These are phyloP conservation scores for Cladosporium phlei DNA, from an alignment of 2,329 filamentous ascomycete species.

Conservation along the genomic window DNA sequence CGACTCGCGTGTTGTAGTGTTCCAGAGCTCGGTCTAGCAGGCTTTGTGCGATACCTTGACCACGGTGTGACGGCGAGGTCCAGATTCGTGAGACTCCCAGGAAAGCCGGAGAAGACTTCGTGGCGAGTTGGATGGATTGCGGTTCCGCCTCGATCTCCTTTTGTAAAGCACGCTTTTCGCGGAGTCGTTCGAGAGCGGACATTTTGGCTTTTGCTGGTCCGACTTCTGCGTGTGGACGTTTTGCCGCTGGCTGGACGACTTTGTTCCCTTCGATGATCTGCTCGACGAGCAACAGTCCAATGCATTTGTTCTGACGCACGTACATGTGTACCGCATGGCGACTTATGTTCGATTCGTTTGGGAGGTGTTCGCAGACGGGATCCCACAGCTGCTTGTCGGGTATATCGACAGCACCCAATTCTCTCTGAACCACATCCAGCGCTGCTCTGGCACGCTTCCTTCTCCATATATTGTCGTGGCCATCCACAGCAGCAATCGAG, in stretches of 20 bases:
- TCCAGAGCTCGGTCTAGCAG: slow-evolving; percentile 45
- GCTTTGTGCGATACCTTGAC: slow-evolving; percentile 53
- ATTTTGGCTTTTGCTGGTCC: neutral
- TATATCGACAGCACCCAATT: slow-evolving; percentile 58
- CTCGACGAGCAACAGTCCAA: slow-evolving; percentile 59
- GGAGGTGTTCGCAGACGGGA: slow-evolving; percentile 34
- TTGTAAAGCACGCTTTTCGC: slow-evolving; percentile 13
- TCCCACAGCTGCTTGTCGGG: slow-evolving; percentile 55
- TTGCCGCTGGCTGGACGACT: slow-evolving; percentile 39
- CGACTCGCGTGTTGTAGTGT: slow-evolving; percentile 17
- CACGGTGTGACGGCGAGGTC: slow-evolving; percentile 54
- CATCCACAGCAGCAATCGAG: slow-evolving; percentile 55
- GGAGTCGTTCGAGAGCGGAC: slow-evolving; percentile 8
- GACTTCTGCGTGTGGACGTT: neutral
- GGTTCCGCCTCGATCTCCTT: slow-evolving; percentile 9
- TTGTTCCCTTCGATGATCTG: slow-evolving; percentile 53
- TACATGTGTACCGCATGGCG: slow-evolving; percentile 60
- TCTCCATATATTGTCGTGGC: slow-evolving; percentile 48
- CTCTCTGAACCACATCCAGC: slow-evolving; percentile 58
- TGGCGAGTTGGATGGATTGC: slow-evolving; percentile 22
- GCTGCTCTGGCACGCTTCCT: slow-evolving; percentile 51
- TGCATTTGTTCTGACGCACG: slow-evolving; percentile 56
- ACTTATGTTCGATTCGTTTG: neutral
- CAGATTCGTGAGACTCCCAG: slow-evolving; percentile 63
- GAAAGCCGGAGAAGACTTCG: slow-evolving; percentile 37